A percentile compares a stretch with the other conserved stretches of the same genome.
Conservation (phyloP, 2,329 filamentous ascomycete genomes). For the Grosmannia clavigera region DNA sequence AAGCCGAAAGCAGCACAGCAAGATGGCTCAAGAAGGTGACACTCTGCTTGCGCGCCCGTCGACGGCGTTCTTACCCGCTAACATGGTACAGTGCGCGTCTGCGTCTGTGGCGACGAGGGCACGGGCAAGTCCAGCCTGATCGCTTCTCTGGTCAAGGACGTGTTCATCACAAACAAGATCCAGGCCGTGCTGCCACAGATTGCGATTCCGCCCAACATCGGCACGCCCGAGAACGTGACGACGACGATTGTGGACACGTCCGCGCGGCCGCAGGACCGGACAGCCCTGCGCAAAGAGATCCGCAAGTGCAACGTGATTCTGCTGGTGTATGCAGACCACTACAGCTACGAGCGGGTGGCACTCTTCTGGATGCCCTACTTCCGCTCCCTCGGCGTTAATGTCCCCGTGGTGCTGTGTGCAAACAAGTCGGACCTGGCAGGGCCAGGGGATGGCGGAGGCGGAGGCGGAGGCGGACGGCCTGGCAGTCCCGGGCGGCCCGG, state of each 20-base stretch:
- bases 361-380: constrained; percentile 99
- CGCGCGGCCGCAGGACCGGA: constrained; percentile 83
- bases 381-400: constrained; percentile 92
- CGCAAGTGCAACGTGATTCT: constrained; percentile 95
- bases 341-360: constrained; percentile 94
- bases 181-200: constrained; percentile 90
- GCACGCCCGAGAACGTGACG: constrained; percentile 90
- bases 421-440: constrained; percentile 84
- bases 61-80: neutral
- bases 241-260: constrained; percentile 98
- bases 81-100: constrained; percentile 58
- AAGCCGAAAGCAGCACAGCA: neutral
- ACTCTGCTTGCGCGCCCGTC: neutral
- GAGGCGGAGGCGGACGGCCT: neutral
- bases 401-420: constrained; percentile 90
- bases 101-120: constrained; percentile 91
- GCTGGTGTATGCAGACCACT: constrained; percentile 94
- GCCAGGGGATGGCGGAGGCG: neutral
- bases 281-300: constrained; percentile 82
- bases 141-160: constrained; percentile 90
- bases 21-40: neutral
- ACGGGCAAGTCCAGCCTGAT: constrained; percentile 92
- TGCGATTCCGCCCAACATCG: constrained; percentile 84
- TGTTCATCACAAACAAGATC: constrained; percentile 92
- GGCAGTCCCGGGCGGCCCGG: neutral